Evolutionary conservation across 2,329 filamentous ascomycete genomes (phyloP), one percentile per base, ranked within the genome.

Genomic region (Fusarium buharicum): DNA sequence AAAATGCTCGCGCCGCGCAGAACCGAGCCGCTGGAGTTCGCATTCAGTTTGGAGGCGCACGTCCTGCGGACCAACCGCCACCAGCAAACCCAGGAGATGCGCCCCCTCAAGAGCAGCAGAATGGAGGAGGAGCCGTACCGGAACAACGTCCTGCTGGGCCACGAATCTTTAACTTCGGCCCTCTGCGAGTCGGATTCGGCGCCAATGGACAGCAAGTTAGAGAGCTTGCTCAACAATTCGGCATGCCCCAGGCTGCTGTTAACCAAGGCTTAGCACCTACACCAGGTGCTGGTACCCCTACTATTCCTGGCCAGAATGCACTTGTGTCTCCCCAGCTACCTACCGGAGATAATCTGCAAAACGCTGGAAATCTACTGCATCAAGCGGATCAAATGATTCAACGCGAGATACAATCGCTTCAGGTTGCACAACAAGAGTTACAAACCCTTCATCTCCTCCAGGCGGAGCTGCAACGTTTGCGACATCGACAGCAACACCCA

Each of bases 151-250:
- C 65, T 12, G 74, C 72, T 12, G 80, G 83, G 46, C 83, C 87
- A 60, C 81, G 87, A 37, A 81, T 91, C 51, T 88, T 90, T 68
- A 90, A 91, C 66, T 77, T 95, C 41, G 91, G 91, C 1, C 91
- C 91, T 3, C 78, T 95, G 28, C 82, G 90, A 24, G 78, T 95
- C 18, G 91, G 89, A 0, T 91, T 94, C 67, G 91, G 89, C n/a
- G 88, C 91, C 79, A 90, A 75, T 74, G 88, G 76, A 75, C 78
- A 83, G 17, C 85, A 91, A 55, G 82, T 91, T 30, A 83, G 87
- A 51, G 88, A 91, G 62, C 78, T 92, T 64, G 87, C 86, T 6
- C 85, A 88, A 57, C 85, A 86, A 58, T 80, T 91, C 66, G 86
- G 85, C 22, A 69, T 81, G 17, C 78, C 77, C 6, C 73, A 71